Percentiles rank a stretch among this genome's conserved stretches.
These are phyloP conservation scores for Ramaria sp. DNA, from an alignment of 768 basidiomycete genomes.

Conservation along the genomic window DNA sequence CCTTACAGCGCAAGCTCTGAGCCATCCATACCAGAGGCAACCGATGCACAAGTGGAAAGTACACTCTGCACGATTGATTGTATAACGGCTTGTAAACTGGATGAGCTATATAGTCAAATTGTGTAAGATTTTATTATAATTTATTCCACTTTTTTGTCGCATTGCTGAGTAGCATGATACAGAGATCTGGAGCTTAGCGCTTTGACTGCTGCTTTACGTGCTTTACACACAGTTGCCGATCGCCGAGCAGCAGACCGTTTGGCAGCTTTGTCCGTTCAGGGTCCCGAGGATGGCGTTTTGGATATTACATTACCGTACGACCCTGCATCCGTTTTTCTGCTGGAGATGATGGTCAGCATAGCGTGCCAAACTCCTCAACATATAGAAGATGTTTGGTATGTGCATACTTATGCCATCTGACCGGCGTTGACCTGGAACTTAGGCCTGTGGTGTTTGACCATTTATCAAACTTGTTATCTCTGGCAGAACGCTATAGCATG, in stretches of 20 bases:
- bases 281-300: constrained; percentile 21
- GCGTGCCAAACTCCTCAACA: constrained; percentile 63
- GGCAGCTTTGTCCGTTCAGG: constrained; percentile 18
- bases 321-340: constrained; percentile 86
- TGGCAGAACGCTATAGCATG: constrained; percentile 75
- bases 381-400: constrained; percentile 85
- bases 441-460: constrained; percentile 97
- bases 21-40: constrained; percentile 75
- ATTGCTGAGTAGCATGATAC: neutral
- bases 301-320: constrained; percentile 70
- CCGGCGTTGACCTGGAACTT: constrained; percentile 1
- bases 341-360: constrained; percentile 93
- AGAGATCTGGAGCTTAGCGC: constrained; percentile 76
- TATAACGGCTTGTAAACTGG: constrained; percentile 84
- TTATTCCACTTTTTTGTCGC: neutral
- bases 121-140: constrained; percentile 46
- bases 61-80: constrained; percentile 94
- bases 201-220: constrained; percentile 72
- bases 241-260: constrained; percentile 75
- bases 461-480: constrained; percentile 66
- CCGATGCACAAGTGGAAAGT: constrained; percentile 84
- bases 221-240: constrained; percentile 84
- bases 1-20: constrained; percentile 76
- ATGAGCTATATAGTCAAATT: constrained; percentile 90
- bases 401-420: constrained; percentile 1